Base-by-base conservation (phyloP, 1,284 basidiomycete genomes). In the Ganoderma leucocontextum region DNA sequence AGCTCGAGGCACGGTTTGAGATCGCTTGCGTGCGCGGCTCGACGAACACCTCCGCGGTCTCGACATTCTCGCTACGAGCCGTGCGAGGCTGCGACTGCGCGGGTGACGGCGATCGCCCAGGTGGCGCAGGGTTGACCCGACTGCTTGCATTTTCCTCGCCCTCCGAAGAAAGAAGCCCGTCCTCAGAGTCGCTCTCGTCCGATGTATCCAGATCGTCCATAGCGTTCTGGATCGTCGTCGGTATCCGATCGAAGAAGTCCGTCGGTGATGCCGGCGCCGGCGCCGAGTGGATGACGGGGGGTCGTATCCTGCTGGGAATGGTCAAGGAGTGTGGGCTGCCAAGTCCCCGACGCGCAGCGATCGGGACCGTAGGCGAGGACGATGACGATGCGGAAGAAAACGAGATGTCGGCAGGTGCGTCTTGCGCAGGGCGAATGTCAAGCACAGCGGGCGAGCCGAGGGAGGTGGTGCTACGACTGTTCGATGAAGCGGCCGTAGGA, bases 221-320 rank as follows among this genome's bases (percentile, higher is more conserved):
- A 25, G 87, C 88, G 75, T 89, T 89, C n/a, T 86, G 85, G 49
- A 70, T 68, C 61, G 91, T 88, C 41, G 83, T 81, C 73, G 92
- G 89, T 63, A 93, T 87, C 69, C 81, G 85, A 78, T 93, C 91
- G 78, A 93, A 93, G 82, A 93, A 93, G 55, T 87, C 87, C 36
- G 88, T 86, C 0, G 90, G 86, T 12, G 90, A 87, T 12, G 87
- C 83, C 12, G 84, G 81, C 36, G 87, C 86, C n/a, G 86, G 85
- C 69, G 87, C 88, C 49, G 86, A 87, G 60, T 78, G 79, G 7
- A 81, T 76, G 38, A 72, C 68, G 1, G 73, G 73, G 35, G 73
- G 53, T 19, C 68, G 58, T 29, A 69, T 70, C 39, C 73, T 74
- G 47, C 72, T 60, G 9, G 79, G 78, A 49, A 78, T 77, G 17